A percentile compares a stretch with the other conserved stretches of the same genome.
phyloP scores from a whole-genome alignment of 352 stramenopile species.

The Thraustochytrium sp. region DNA sequence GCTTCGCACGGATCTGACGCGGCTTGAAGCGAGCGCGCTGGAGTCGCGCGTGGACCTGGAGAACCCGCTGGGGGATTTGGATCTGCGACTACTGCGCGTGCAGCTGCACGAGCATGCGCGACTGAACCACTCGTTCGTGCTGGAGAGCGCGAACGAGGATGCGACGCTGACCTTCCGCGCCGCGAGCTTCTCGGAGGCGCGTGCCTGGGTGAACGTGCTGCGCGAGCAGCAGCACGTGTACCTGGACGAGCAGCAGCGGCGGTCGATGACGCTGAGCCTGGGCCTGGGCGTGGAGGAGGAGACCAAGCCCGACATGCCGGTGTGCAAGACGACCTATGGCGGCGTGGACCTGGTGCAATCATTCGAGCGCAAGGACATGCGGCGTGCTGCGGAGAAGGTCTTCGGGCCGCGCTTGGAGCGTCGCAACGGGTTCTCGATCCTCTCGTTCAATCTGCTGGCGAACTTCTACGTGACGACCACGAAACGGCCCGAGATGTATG shows the following conservation, averaged over 20 bases:
- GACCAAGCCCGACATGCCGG: not conserved
- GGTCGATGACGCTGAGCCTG: not conserved
- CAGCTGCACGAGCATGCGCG: not conserved
- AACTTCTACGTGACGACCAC: conserved; percentile 6
- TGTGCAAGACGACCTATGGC: not conserved
- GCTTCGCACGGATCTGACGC: not conserved
- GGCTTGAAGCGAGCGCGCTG: not conserved
- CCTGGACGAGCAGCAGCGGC: not conserved
- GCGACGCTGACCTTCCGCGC: not conserved
- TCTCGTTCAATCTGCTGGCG: conserved; percentile 24
- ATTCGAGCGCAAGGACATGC: not conserved
- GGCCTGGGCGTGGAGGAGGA: not conserved
- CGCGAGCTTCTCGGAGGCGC: not conserved
- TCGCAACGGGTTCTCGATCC: conserved; percentile 16
- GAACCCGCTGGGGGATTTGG: not conserved
- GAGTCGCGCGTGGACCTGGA: not conserved
- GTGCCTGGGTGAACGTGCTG: not conserved
- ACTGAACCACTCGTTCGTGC: not conserved
- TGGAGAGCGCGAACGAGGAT: not conserved
- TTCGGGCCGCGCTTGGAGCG: not conserved
- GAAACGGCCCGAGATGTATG: conserved; percentile 5
- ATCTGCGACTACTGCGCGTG: not conserved
- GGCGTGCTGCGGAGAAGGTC: not conserved
- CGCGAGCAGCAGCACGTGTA: not conserved
- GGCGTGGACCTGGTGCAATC: not conserved